phyloP scores from a whole-genome alignment of 2,329 filamentous ascomycete genomes.

The Diplodia seriata region DNA sequence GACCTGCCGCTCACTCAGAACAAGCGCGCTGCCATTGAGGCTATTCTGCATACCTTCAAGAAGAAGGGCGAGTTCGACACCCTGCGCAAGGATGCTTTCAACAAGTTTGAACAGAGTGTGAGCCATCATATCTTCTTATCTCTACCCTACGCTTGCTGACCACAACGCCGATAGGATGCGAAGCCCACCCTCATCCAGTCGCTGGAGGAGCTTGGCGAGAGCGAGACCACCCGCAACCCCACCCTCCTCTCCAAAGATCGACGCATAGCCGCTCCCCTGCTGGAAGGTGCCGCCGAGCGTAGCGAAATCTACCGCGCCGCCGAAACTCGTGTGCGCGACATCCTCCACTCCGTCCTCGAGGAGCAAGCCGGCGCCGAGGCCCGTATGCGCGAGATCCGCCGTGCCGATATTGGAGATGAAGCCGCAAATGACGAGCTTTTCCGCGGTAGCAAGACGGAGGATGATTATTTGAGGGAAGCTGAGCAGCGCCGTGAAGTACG shows the following conservation, averaged over 20 bases:
- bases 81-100: conserved; percentile 78
- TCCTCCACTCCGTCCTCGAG: conserved; percentile 69
- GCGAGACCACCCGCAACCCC: conserved; percentile 77
- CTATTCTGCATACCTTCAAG: conserved; percentile 80
- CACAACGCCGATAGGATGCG: conserved; percentile 63
- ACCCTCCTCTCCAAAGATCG: conserved; percentile 75
- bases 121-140: conserved; percentile 37
- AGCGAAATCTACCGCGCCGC: conserved; percentile 77
- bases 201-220: conserved; percentile 72
- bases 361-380: conserved; percentile 65
- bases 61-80: conserved; percentile 85
- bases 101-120: conserved; percentile 75
- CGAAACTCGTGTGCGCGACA: conserved; percentile 68
- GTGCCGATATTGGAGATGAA: conserved; percentile 72
- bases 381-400: conserved; percentile 72
- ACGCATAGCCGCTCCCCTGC: conserved; percentile 74
- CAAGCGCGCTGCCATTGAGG: conserved; percentile 76
- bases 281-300: conserved; percentile 79
- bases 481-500: conserved; percentile 66
- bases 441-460: conserved; percentile 74
- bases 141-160: background rate
- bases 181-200: conserved; percentile 70
- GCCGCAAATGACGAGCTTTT: conserved; percentile 69
- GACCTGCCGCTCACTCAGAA: conserved; percentile 76
- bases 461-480: conserved; percentile 74